Evolutionary conservation across 2,329 filamentous ascomycete species (phyloP).

Genomic region (Aspergillus quadrilineatus): DNA sequence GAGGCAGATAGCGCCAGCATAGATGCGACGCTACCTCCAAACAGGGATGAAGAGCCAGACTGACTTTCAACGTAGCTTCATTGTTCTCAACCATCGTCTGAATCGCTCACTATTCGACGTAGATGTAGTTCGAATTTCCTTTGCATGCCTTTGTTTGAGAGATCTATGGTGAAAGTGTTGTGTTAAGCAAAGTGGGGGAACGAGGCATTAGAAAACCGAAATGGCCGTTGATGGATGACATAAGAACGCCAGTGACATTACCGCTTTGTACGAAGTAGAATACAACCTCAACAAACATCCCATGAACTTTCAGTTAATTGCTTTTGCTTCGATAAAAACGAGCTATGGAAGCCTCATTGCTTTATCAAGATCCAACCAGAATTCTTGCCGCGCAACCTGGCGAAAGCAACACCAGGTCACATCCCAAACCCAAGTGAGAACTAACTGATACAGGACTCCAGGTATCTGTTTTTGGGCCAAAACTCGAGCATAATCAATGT

Average conservation of each 20-base stretch:
- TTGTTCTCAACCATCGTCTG: conserved; percentile 26
- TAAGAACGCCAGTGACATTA: neutral
- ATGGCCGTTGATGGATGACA: conserved; percentile 1
- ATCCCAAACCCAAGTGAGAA: neutral
- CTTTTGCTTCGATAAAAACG: neutral
- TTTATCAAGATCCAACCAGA: neutral
- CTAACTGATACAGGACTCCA: neutral
- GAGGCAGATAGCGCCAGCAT: neutral
- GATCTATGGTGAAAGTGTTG: neutral
- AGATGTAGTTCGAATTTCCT: conserved; percentile 13
- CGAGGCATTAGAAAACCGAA: neutral
- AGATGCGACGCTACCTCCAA: neutral
- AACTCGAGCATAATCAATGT: neutral
- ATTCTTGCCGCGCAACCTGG: neutral
- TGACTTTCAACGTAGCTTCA: conserved; percentile 17
- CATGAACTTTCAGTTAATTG: neutral
- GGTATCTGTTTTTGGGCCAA: neutral
- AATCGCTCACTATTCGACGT: conserved; percentile 19
- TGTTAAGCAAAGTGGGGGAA: neutral
- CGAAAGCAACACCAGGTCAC: neutral
- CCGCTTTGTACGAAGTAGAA: neutral
- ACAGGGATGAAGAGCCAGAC: conserved; percentile 4
- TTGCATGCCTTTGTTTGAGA: conserved; percentile 20
- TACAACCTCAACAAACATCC: neutral
- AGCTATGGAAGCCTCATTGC: neutral